Base-by-base conservation (phyloP, 2,329 filamentous ascomycete species). In the Tolypocladium endophyticum region DNA sequence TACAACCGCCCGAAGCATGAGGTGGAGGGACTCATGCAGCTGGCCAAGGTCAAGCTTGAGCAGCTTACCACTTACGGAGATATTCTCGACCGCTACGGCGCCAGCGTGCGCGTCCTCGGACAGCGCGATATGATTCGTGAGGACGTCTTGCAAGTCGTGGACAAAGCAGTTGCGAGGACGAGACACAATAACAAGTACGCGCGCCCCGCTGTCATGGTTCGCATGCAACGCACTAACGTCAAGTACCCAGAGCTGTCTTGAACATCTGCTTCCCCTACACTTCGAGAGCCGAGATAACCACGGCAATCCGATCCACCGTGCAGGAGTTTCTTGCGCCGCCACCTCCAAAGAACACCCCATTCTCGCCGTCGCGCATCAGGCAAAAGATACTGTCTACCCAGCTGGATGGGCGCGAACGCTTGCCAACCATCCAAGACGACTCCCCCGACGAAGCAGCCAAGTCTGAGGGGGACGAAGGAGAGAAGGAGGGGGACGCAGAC, bases 241-340 rank as follows among this genome's bases (percentile, higher is more conserved):
- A 3, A 23, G 7, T 33, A n/a, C n/a, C n/a, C n/a, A 85, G 82
- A 59, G 77, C 79, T 33, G 75, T 83, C 36, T 79, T 99, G 57
- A 99, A 99, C 71, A 92, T 99, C 63, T 99, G 94, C 78, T 97
- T 97, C 69, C 94, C 94, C 0, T 99, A 99, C 70, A 97, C 94
- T 0, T 96, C 92, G 5, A 84, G 94, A 64, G 92, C 96, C 69
- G 94, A 99, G 72, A 97, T 99, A 65, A 95, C 93, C 0, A 86
- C 89, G 3, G 90, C 93, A 7, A 90, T 99, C 65, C 87, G 90
- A 63, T 85, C 87, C 50, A 97, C 93, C 0, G 92, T 99, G 11
- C 81, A 89, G 60, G 90, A 96, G 61, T 97, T 91, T 73, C 89
- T 89, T 61, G 86, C 83, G 57, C 89, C 91, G 6, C 79, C 89